Percentiles rank a stretch among this genome's conserved stretches.
Evolutionary conservation across 2,329 filamentous ascomycete species (phyloP).

Genomic region (Alternaria sp.): DNA sequence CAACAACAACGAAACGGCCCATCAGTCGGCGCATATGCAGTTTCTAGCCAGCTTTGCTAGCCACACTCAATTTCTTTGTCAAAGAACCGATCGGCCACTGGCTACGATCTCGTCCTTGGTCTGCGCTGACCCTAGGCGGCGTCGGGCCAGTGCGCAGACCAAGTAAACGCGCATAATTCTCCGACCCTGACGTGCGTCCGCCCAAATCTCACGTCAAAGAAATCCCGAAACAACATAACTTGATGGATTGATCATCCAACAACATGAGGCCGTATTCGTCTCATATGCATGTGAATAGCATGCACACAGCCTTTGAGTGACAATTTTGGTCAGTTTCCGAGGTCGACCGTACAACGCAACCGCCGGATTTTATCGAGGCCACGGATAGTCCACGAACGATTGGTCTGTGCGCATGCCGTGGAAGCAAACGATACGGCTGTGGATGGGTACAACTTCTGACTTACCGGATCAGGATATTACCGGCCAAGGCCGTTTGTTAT

Average conservation of each 20-base stretch:
- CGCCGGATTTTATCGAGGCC: conserved; percentile 38
- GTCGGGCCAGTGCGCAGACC: background rate
- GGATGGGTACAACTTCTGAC: conserved; percentile 22
- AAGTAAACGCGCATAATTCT: background rate
- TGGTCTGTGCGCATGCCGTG: conserved; percentile 45
- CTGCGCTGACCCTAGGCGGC: background rate
- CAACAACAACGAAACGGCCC: conserved; percentile 19
- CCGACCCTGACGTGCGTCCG: background rate
- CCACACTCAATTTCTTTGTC: conserved; percentile 2
- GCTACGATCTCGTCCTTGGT: conserved; percentile 1
- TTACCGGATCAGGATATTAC: conserved; percentile 32
- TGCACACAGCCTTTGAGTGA: conserved; percentile 35
- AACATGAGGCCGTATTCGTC: conserved; percentile 10
- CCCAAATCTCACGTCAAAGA: conserved; percentile 11
- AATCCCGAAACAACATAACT: background rate
- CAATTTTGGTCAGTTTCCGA: conserved; percentile 34
- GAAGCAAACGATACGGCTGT: conserved; percentile 37
- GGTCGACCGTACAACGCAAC: conserved; percentile 36
- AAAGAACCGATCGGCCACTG: background rate
- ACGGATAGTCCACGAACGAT: conserved; percentile 44
- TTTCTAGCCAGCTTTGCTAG: background rate
- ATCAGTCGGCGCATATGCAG: conserved; percentile 19
- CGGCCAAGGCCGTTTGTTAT: conserved; percentile 36
- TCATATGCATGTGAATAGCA: conserved; percentile 19
- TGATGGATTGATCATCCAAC: background rate